Conservation (phyloP, 2,329 filamentous ascomycete species). For the Bipolaris oryzae region DNA sequence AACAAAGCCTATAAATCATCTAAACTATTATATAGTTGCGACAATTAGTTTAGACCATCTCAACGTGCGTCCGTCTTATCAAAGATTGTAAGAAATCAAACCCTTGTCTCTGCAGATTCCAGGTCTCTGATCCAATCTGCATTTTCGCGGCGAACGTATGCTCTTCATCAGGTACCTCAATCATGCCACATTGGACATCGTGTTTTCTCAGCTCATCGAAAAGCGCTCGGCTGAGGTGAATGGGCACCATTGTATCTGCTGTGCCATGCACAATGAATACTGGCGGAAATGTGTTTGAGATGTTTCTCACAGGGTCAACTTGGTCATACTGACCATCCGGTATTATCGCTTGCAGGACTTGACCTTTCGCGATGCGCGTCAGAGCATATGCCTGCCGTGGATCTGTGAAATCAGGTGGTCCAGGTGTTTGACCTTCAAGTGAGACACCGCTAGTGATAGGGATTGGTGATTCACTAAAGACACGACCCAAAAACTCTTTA, state of each 20-base stretch:
- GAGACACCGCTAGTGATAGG: slow-evolving; percentile 22
- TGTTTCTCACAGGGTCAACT: not conserved
- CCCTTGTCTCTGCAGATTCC: slow-evolving; percentile 19
- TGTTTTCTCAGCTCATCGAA: slow-evolving; percentile 6
- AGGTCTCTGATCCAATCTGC: slow-evolving; percentile 20
- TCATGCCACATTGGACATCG: slow-evolving; percentile 11
- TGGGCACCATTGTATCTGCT: slow-evolving; percentile 21
- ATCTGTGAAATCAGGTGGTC: slow-evolving; percentile 8
- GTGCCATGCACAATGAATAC: slow-evolving; percentile 24
- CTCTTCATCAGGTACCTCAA: slow-evolving; percentile 8
- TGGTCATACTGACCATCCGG: slow-evolving; percentile 3
- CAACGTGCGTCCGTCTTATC: not conserved
- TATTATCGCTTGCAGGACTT: slow-evolving; percentile 15
- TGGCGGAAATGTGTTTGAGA: slow-evolving; percentile 13
- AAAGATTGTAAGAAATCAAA: slow-evolving; percentile 21
- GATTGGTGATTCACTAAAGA: not conserved
- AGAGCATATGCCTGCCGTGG: slow-evolving; percentile 19
- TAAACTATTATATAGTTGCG: not conserved
- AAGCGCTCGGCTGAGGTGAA: slow-evolving; percentile 17
- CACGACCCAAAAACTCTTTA: not conserved
- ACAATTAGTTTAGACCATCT: too few relatives aligned
- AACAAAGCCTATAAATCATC: too few relatives aligned
- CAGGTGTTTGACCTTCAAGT: slow-evolving; percentile 21
- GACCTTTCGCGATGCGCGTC: slow-evolving; percentile 18
- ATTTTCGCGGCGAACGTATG: slow-evolving; percentile 28